Evolutionary conservation across 208 protist species (phyloP), one percentile per base, ranked within the genome.

Genomic region (Leishmania braziliensis): DNA sequence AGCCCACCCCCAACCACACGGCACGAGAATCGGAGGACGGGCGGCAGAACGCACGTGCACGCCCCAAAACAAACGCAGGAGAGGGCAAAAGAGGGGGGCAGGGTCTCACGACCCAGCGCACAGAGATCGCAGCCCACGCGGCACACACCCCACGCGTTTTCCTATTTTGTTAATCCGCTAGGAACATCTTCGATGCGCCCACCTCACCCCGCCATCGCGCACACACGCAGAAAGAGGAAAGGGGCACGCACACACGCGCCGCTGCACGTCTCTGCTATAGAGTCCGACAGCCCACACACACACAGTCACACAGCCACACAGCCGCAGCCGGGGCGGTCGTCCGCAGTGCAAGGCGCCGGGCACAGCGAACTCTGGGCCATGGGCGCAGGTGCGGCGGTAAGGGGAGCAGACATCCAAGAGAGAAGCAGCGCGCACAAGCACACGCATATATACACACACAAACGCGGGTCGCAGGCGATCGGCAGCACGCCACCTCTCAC

Each of bases 41-140:
- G 65, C 65, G 65, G 33, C 72, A 70, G 69, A 14, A n/a, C 53
- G 16, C 29, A 58, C 56, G 69, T 60, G 71, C 70, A 76, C 56
- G 58, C 46, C 56, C 51, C 0, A 3, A 56, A 51, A 66, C 43
- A 36, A 39, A 39, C 36, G 36, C 36, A 39, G 36, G 36, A 39
- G 36, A 39, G 53, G 5, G 53, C 18, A 12, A 56, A 56, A 3
- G 53, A 18, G 53, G 36, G 36, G 36, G 36, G 53, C 36, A 39
- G 36, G 36, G 36, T 0, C 36, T 39, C 36, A 39, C 36, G 36
- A 39, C 36, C 36, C 36, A 39, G 1, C 36, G 36, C 36, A 0
- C 36, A 39, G 36, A 39, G 36, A 39, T 39, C 36, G 36, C 36
- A 39, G 36, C 36, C 36, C 36, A 39, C 36, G 36, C 36, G 36